Conservation (phyloP, 148 eudicot species). For the Euryodendron excelsum region DNA sequence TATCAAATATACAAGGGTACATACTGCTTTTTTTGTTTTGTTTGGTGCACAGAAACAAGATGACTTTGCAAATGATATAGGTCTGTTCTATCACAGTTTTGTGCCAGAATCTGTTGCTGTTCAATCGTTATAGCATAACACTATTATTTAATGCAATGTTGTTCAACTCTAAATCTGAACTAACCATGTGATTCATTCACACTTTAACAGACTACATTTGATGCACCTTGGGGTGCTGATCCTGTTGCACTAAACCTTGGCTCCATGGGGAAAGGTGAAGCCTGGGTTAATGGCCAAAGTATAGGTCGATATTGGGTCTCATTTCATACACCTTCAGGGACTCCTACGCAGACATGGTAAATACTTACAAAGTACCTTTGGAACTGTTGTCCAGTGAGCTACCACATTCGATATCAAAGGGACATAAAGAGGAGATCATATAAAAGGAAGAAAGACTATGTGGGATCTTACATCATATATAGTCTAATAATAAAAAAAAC, state of each 20-base stretch:
- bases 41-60: too few species aligned
- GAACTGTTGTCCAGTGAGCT: too few species aligned
- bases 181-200: conserved; percentile 1
- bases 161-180: not conserved
- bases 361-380: not conserved
- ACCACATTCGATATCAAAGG: not conserved
- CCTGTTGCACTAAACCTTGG: conserved; percentile 53
- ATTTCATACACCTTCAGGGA: conserved; percentile 34
- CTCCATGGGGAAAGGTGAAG: conserved; percentile 69
- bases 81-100: too few species aligned
- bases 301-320: conserved; percentile 69
- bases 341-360: conserved; percentile 53
- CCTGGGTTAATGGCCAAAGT: conserved; percentile 63
- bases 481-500: too few species aligned
- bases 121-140: not conserved
- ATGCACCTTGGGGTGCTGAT: conserved; percentile 42
- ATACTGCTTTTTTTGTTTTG: too few species aligned
- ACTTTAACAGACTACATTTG: conserved; percentile 42
- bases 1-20: too few species aligned
- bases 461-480: not conserved
- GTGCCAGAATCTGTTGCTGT: not conserved
- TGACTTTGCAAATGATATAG: too few species aligned
- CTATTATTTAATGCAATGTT: not conserved
- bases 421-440: not conserved
- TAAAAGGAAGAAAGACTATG: not conserved